Conservation (phyloP, 768 basidiomycete genomes). For the Mycena olivaceomarginata region DNA sequence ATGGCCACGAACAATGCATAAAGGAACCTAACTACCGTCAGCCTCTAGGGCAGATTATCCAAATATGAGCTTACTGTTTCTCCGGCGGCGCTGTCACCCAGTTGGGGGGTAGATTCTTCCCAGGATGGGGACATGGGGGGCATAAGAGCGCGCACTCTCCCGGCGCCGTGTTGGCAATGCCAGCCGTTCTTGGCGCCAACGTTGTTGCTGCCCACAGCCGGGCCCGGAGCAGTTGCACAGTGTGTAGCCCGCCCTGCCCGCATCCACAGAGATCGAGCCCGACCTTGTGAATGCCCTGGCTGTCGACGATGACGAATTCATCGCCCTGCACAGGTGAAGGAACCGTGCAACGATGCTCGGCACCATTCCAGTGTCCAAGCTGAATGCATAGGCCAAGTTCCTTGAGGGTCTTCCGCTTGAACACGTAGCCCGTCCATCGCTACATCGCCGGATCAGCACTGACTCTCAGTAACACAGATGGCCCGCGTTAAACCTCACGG, state of each 20-base stretch:
- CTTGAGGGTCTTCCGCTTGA: too few species aligned
- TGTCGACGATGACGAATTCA: too few species aligned
- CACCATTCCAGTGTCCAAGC: not conserved
- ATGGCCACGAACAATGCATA: constrained; percentile 37
- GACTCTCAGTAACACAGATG: too few species aligned
- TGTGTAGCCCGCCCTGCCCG: too few species aligned
- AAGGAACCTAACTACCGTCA: not conserved
- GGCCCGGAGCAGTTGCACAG: too few species aligned
- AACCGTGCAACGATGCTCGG: not conserved
- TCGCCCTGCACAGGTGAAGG: not conserved
- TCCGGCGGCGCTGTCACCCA: constrained; percentile 43
- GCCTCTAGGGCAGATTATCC: too few species aligned
- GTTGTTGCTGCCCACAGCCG: too few species aligned
- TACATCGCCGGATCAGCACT: not conserved
- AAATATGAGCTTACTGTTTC: not conserved
- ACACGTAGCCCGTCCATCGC: constrained; percentile 31
- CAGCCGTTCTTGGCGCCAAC: not conserved
- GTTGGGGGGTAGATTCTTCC: constrained; percentile 47
- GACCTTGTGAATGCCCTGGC: too few species aligned
- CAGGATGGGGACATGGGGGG: constrained; percentile 52
- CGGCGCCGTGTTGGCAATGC: not conserved
- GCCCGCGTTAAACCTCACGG: too few species aligned
- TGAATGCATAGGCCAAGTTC: too few species aligned
- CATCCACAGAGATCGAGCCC: too few species aligned
- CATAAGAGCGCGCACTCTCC: constrained; percentile 48